Conservation (phyloP, 108 stramenopile species). For the Schizochytrium sp. region DNA sequence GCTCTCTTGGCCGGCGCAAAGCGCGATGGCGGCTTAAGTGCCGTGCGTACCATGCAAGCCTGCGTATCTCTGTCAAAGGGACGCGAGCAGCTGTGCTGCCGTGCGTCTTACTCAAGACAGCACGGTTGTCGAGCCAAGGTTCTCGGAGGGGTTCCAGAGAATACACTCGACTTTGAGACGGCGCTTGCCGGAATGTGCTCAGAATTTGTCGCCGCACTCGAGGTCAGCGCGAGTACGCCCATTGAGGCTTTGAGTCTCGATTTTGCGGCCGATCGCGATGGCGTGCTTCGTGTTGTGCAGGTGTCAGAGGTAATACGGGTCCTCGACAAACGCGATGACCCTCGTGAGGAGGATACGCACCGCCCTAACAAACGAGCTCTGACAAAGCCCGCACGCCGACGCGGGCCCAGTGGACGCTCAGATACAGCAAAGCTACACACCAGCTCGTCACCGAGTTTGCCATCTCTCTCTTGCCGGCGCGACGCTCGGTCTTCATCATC, state of each 20-base stretch:
- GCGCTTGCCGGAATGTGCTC: background rate
- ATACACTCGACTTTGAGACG: background rate
- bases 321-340: background rate
- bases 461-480: no score
- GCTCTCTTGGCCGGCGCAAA: background rate
- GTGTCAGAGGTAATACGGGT: background rate
- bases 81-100: background rate
- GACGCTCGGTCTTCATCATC: no score
- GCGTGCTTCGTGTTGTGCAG: background rate
- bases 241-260: background rate
- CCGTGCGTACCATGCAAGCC: background rate
- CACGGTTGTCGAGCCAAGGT: background rate
- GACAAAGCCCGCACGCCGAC: background rate
- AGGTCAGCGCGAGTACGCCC: background rate
- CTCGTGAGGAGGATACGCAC: background rate
- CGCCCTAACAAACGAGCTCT: background rate
- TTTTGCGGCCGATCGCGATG: background rate
- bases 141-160: background rate
- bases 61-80: background rate
- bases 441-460: no score
- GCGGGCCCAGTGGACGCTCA: background rate
- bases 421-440: no score
- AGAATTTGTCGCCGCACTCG: background rate
- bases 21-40: background rate
- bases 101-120: background rate